These are phyloP conservation scores for Trichoderma virens DNA, from an alignment of 495 filamentous ascomycete species.

Conservation along the genomic window DNA sequence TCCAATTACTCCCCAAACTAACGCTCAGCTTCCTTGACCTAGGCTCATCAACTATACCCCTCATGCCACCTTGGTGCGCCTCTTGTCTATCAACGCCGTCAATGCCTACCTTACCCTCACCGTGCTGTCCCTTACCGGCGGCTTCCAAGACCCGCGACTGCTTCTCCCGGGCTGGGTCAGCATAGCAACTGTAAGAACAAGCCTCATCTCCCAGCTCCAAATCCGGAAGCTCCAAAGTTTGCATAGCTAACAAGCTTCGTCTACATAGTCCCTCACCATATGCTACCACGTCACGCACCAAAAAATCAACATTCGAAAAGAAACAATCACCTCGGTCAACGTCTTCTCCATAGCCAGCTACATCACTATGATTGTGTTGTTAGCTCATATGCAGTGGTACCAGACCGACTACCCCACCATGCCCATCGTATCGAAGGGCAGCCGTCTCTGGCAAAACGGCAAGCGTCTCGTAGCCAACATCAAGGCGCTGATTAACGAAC, in stretches of 20 bases:
- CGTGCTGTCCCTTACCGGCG: constrained; percentile 68
- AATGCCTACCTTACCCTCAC: constrained; percentile 78
- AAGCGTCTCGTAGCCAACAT: neutral
- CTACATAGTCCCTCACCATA: constrained; percentile 61
- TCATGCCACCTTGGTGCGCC: constrained; percentile 73
- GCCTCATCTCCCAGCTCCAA: neutral
- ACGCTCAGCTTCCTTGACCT: neutral
- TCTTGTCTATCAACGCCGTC: constrained; percentile 68
- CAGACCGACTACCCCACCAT: constrained; percentile 57
- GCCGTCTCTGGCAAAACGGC: constrained; percentile 33
- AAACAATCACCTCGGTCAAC: constrained; percentile 68
- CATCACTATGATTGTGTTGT: constrained; percentile 62
- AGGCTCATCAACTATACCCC: constrained; percentile 87
- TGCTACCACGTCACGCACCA: constrained; percentile 77
- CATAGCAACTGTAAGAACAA: constrained; percentile 59
- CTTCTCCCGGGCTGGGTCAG: constrained; percentile 82
- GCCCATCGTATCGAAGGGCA: constrained; percentile 50
- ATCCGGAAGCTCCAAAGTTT: too few relatives aligned
- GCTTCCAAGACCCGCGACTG: constrained; percentile 64
- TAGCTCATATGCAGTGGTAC: constrained; percentile 61
- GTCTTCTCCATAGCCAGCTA: constrained; percentile 71
- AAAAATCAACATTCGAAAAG: constrained; percentile 72
- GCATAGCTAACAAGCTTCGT: constrained; percentile 2
- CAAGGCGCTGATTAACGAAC: neutral
- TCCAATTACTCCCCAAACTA: neutral